Percentiles rank a stretch among this genome's conserved stretches.
Evolutionary conservation across 1,284 basidiomycete species (phyloP).

Genomic region (Ceratobasidium theobromae): DNA sequence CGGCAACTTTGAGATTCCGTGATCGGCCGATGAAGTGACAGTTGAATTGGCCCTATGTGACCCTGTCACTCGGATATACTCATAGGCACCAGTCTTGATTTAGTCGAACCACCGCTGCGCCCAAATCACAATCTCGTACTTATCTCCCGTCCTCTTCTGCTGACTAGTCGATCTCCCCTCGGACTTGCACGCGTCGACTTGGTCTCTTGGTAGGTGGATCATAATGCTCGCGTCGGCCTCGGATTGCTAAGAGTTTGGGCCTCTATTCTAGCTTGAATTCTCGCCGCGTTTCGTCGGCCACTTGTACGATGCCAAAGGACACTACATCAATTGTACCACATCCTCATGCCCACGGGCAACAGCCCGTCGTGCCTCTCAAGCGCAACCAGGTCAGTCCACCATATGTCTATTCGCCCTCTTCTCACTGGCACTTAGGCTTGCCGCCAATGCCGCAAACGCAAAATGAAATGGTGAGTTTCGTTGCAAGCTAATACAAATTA

Average conservation of each 20-base stretch:
- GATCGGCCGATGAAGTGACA: slow-evolving; percentile 15
- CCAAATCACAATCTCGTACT: background rate
- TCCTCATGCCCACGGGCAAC: background rate
- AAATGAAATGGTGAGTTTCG: slow-evolving; percentile 20
- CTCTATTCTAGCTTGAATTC: background rate
- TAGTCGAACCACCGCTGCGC: background rate
- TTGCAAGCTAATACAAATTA: background rate
- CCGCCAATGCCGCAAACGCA: slow-evolving; percentile 29
- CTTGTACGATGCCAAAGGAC: slow-evolving; percentile 16
- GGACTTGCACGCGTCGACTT: background rate
- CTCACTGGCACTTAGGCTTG: slow-evolving; percentile 4
- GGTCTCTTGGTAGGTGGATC: too few relatives aligned
- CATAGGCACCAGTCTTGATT: background rate
- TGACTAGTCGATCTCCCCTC: background rate
- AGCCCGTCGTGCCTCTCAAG: slow-evolving; percentile 20
- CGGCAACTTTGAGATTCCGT: background rate
- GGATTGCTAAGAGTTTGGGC: too few relatives aligned
- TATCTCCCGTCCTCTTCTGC: background rate
- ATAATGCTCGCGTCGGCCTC: too few relatives aligned
- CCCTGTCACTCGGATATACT: background rate
- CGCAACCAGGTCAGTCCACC: slow-evolving; percentile 15
- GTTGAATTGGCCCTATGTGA: background rate
- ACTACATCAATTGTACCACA: slow-evolving; percentile 3
- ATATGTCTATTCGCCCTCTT: background rate
- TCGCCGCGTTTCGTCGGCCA: background rate